phyloP scores from a whole-genome alignment of 805 yeast genomes.

The Nakazawaea ishiwadae region DNA sequence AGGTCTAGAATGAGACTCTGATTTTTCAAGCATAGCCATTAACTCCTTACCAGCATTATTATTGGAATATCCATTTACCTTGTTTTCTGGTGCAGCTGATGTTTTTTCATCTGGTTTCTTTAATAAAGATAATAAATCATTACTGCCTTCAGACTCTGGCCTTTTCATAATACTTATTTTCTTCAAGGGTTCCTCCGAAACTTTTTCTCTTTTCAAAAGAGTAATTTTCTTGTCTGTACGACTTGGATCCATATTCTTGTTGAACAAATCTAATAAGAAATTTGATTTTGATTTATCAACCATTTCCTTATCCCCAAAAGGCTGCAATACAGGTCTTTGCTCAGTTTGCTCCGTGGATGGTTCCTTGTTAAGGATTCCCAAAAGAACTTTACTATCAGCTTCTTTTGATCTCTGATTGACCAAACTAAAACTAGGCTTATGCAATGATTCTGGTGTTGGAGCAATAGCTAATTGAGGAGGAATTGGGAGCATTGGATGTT shows the following conservation, averaged over 20 bases:
- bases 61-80: not conserved
- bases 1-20: constrained; percentile 3
- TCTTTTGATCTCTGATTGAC: constrained; percentile 24
- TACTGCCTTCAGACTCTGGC: not conserved
- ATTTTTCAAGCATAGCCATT: not conserved
- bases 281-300: constrained; percentile 12
- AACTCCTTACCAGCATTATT: constrained; percentile 2
- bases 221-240: constrained; percentile 1
- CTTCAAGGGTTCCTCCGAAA: constrained; percentile 12
- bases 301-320: constrained; percentile 7
- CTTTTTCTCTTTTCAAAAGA: constrained; percentile 1
- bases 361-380: constrained; percentile 23
- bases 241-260: not conserved
- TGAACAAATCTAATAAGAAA: constrained; percentile 18
- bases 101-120: not conserved
- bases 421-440: constrained; percentile 26
- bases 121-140: constrained; percentile 5
- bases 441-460: constrained; percentile 27
- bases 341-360: constrained; percentile 10
- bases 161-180: constrained; percentile 4
- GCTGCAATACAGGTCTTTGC: not conserved
- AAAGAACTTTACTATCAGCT: constrained; percentile 26
- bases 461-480: constrained; percentile 16
- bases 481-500: constrained; percentile 13
- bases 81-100: not conserved